Evolutionary conservation across 805 yeast species (phyloP), one percentile per base, ranked within the genome.

Genomic region (Barnettozyma sp.): DNA sequence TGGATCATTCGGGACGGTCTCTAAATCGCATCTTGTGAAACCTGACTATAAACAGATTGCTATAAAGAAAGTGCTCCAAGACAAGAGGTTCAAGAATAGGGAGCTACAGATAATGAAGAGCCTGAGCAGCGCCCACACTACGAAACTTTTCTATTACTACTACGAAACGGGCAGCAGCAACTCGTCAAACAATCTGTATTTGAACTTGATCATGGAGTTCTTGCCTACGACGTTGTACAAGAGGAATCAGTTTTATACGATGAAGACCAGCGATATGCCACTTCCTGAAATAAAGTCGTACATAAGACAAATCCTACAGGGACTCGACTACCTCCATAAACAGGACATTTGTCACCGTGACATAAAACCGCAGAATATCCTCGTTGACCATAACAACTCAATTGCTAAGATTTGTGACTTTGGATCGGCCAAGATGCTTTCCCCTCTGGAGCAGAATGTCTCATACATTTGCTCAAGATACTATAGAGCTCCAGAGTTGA

Each of bases 1-100:
- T 60, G 98, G 98, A 9, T 88, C 97, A n/a, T 92, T 92, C 64
- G 98, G 98, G 3, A 88, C 87, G 22, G 98, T 92, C n/a, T 87
- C 86, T 56, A 92, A 85, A 48, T 86, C 95, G 6, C 77, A 74
- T 40, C 66, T 92, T 26, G 54, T 73, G 42, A 87, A 90, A 13
- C 70, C 82, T 16, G 77, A 82, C 41, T 83, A 79, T 49, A 29
- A 40, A 19, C 72, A 77, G 27, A 94, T 90, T 14, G 98, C 98
- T 34, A 86, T 92, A 55, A 92, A 92, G 61, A 75, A 94, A 49
- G 99, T 92, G n/a, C 69, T 90, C 18, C 97, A 92, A 58, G 99
- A 92, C 62, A 84, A 81, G 55, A 68, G 97, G 32, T 92, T 88
- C 71, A 83, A 92, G 58, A 85, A 84, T 58, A 73, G 99, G 60